Base-by-base conservation (phyloP, 129 eudicot species). In the Glebionis coronaria region DNA sequence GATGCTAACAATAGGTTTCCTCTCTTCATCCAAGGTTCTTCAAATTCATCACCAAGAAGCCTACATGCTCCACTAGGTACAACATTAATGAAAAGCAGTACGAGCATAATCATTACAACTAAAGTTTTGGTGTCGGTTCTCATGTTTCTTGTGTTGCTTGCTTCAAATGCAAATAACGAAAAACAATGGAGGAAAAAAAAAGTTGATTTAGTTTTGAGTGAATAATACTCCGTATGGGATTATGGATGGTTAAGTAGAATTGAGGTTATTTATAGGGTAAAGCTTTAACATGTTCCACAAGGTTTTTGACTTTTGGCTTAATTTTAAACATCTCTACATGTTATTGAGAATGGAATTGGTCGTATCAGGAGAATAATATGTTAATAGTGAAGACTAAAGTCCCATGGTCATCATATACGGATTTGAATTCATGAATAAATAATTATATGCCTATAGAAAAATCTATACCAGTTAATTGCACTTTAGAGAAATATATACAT, bases 1-100 rank as follows among this genome's bases (percentile, higher is more conserved):
- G 87, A 68, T 5, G 69, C 76, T 31, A 82, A 35, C 21, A 71
- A 35, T 3, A 79, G 67, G 51, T 63, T 59, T 62, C 66, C 76
- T 46, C 44, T 64, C 16, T 71, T 76, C 70, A 47, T 67, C 79
- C 73, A 65, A 5, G 63, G 15, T 60, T 63, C 63, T 68, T 68
- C 44, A 44, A 44, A 11, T 38, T 73, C 77, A 40, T 62, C 84
- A 12, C 70, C 46, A n/a, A 83, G 68, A 63, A 83, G 68, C 53
- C 82, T 60, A 28, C 78, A 49, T 0, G 82, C 78, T 78, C 42
- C 61, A 38, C 52, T 72, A 0, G 25, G 56, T 60, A 67, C 28
- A 38, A 78, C 40, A 42, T 62, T 72, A 3, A 67, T 21, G 16
- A 67, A 55, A 11, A 66, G n/a, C 4, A 72, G 7, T 50, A 65